Conservation (phyloP, 148 eudicot species). For the Suaeda aralocaspica region DNA sequence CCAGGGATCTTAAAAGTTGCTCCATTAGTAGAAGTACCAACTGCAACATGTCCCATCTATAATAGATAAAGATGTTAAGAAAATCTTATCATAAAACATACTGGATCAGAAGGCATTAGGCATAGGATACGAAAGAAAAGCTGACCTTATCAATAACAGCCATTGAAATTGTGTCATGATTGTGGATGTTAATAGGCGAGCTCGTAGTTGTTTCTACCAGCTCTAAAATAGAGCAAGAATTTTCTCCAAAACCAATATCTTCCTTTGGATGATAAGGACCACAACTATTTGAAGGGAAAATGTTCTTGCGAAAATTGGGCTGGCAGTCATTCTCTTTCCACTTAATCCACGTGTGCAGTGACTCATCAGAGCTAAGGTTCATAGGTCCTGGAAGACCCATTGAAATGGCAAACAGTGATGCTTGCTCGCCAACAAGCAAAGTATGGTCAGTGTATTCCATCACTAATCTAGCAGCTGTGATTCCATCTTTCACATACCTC, state of each 20-base stretch:
- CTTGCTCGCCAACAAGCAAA: constrained; percentile 87
- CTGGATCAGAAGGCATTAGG: not conserved
- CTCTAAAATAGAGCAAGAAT: constrained; percentile 28
- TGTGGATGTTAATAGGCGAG: constrained; percentile 42
- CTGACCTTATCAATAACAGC: constrained; percentile 82
- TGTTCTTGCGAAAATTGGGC: constrained; percentile 80
- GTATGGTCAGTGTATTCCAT: constrained; percentile 92
- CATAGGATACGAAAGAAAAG: constrained; percentile 6
- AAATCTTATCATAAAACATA: not conserved
- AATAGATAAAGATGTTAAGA: constrained; percentile 12
- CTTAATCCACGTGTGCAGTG: constrained; percentile 61
- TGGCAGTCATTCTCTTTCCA: constrained; percentile 73
- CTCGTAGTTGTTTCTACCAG: constrained; percentile 20
- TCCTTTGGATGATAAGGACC: constrained; percentile 64
- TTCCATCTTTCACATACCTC: constrained; percentile 80
- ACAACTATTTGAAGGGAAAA: constrained; percentile 57
- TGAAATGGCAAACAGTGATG: constrained; percentile 83
- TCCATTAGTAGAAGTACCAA: constrained; percentile 95
- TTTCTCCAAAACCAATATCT: constrained; percentile 13
- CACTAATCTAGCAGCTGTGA: constrained; percentile 79
- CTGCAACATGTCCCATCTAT: constrained; percentile 86
- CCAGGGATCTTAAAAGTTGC: constrained; percentile 95
- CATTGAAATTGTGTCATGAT: constrained; percentile 94
- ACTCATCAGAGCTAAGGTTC: constrained; percentile 84
- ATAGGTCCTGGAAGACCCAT: constrained; percentile 96